These are phyloP conservation scores for Hypoxylon trugodes DNA, from an alignment of 495 filamentous ascomycete genomes.

Conservation along the genomic window DNA sequence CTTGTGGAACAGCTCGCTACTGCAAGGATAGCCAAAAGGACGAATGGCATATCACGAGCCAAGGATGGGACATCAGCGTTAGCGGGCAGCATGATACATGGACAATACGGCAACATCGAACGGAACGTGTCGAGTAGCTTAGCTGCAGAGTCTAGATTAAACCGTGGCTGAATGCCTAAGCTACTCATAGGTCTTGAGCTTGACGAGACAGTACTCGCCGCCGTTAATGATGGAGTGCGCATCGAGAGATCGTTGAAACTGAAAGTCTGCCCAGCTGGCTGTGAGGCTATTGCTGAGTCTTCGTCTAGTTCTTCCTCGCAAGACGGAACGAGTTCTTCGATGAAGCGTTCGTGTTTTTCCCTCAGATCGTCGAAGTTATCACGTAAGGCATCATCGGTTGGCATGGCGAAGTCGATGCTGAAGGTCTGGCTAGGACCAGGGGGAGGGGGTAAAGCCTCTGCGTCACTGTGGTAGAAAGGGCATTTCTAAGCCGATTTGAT, in stretches of 20 bases:
- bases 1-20: constrained; percentile 52
- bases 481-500: constrained; percentile 8
- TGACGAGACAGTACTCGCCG: constrained; percentile 33
- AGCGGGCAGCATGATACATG: constrained; percentile 46
- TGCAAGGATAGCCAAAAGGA: constrained; percentile 55
- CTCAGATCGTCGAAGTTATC: constrained; percentile 49
- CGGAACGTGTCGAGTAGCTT: constrained; percentile 50
- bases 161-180: constrained; percentile 54
- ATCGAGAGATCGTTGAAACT: constrained; percentile 47
- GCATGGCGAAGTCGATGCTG: constrained; percentile 59
- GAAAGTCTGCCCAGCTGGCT: constrained; percentile 25
- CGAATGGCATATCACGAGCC: constrained; percentile 51
- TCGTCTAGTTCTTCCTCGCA: constrained; percentile 28
- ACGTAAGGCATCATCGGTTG: constrained; percentile 40
- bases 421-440: constrained; percentile 58
- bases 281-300: constrained; percentile 22
- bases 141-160: constrained; percentile 57
- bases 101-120: constrained; percentile 51
- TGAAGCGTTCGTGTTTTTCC: constrained; percentile 46
- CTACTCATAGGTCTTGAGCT: constrained; percentile 34
- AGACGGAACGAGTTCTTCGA: constrained; percentile 45
- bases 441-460: constrained; percentile 37
- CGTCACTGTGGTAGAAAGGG: constrained; percentile 20
- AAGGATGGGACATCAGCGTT: constrained; percentile 48
- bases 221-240: constrained; percentile 37